Conservation (phyloP, 2,329 filamentous ascomycete species). For the Trichoderma koningii region DNA sequence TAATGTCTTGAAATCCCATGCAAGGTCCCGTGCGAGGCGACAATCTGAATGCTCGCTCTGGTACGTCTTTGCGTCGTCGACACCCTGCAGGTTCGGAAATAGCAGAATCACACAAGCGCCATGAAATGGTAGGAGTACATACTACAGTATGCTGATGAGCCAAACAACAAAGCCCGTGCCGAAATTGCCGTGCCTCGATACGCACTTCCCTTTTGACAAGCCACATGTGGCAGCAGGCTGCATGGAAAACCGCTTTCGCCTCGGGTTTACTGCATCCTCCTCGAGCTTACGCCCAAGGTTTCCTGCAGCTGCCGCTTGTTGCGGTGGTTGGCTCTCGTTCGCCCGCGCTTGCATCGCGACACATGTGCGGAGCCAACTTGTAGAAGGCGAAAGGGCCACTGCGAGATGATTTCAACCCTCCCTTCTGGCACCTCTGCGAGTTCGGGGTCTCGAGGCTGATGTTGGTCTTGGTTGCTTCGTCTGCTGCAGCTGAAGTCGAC, state of each 20-base stretch:
- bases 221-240: background rate
- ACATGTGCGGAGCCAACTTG: constrained; percentile 3
- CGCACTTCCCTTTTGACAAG: constrained; percentile 1
- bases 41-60: background rate
- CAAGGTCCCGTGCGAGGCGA: constrained; percentile 24
- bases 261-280: constrained; percentile 1
- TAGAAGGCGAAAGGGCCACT: constrained; percentile 5
- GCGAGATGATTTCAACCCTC: background rate
- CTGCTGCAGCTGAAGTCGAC: background rate
- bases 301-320: background rate
- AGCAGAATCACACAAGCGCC: background rate
- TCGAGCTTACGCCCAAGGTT: constrained; percentile 9
- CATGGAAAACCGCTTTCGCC: constrained; percentile 4
- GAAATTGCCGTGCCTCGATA: constrained; percentile 11
- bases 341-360: constrained; percentile 5
- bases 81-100: constrained; percentile 4
- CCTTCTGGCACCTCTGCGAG: background rate
- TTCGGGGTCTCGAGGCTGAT: background rate
- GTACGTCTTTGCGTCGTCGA: background rate
- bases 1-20: background rate
- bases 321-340: constrained; percentile 3
- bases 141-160: background rate
- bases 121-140: no score
- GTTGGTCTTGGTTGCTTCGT: no score
- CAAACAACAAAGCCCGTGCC: background rate